Base-by-base conservation (phyloP, 805 yeast genomes). In the Starmerella lactis-condensi region DNA sequence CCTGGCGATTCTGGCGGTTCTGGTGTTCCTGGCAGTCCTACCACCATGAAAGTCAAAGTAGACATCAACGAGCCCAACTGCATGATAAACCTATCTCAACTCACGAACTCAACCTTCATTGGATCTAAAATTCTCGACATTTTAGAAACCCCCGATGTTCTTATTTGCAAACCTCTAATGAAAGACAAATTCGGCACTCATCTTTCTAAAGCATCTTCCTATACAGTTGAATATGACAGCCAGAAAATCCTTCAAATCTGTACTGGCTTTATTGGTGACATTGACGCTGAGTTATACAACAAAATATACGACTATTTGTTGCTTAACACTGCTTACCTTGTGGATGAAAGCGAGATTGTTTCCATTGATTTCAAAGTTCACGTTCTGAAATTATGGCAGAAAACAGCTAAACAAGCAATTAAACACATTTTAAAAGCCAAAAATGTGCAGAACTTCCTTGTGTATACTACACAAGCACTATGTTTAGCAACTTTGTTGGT, bases 251-350 rank as follows among this genome's bases (percentile, higher is more conserved):
- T 26, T 3, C 17, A 17, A 1, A 11, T 37, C 6, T 18, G 28
- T 11, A 28, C 17, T 13, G 33, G 41, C 13, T 11, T 16, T 4
- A 17, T 18, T 2, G 37, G 32, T 8, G 20, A 19, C 4, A 34
- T 36, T 2, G 33, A 35, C 20, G 14, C 4, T 3, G 29, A 17
- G 7, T 17, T 35, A 1, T 37, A 18, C 17, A n/a, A 17, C 4
- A 26, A 30, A 5, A 17, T 44, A 1, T 45, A 45, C 34, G 33
- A 30, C 8, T 44, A 37, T 19, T 36, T 43, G n/a, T 25, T 45
- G 12, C 31, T 34, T 4, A 29, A 32, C 6, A 21, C 33, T 8
- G 37, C 35, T 7, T 30, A 15, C 16, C 32, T 35, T 4, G 29
- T 34, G 23, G 43, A 39, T 19, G 42, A 39, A 26, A 32, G 43